These are phyloP conservation scores for Syzygium oleosum DNA, from an alignment of 345 rosid genomes.

Conservation along the genomic window DNA sequence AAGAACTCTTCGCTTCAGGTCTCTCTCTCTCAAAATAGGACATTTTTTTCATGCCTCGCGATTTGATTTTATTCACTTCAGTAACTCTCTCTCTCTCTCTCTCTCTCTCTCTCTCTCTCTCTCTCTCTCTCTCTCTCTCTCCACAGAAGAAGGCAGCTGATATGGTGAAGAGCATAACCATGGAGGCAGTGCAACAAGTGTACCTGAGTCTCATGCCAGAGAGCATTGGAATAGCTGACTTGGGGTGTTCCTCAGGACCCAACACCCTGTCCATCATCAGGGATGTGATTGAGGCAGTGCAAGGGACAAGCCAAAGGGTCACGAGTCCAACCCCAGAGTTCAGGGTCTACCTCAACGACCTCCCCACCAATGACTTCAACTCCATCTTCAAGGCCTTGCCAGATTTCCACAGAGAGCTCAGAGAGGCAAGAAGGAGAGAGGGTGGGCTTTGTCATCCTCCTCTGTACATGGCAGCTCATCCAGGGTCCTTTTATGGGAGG, in stretches of 20 bases:
- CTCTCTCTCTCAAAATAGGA: background rate
- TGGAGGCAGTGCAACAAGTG: conserved; percentile 41
- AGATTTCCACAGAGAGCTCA: conserved; percentile 24
- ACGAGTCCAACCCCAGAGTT: conserved; percentile 18
- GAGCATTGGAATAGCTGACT: conserved; percentile 41
- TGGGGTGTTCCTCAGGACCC: conserved; percentile 51
- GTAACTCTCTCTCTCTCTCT: too few relatives aligned
- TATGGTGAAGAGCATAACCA: conserved; percentile 51
- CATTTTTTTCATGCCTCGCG: background rate
- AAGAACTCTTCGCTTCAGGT: conserved; percentile 67
- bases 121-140: background rate
- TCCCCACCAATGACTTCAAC: conserved; percentile 52
- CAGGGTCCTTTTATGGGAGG: conserved; percentile 88
- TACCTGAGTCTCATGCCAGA: conserved; percentile 19
- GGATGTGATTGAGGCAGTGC: too few relatives aligned
- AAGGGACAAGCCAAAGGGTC: conserved; percentile 9
- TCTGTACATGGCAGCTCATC: conserved; percentile 31
- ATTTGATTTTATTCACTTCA: background rate
- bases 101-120: too few relatives aligned
- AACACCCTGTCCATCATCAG: too few relatives aligned
- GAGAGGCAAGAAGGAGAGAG: conserved; percentile 10
- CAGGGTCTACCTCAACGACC: conserved; percentile 38
- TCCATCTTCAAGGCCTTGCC: conserved; percentile 39
- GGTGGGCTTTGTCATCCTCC: background rate
- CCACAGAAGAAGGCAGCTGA: conserved; percentile 66